Conservation (phyloP, 2,329 filamentous ascomycete species). For the Apiospora hydei region DNA sequence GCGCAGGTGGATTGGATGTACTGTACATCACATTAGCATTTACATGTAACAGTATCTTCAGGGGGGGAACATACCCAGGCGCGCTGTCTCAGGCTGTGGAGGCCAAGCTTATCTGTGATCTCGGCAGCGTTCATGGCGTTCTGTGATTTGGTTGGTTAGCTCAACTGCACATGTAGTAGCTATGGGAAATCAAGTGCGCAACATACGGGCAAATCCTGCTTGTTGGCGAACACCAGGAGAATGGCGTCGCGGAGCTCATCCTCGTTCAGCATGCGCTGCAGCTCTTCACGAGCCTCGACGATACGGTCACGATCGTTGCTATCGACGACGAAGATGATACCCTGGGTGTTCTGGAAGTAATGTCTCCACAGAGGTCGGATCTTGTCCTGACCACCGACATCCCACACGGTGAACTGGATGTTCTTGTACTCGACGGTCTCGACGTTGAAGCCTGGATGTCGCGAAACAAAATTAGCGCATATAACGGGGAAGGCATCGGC, state of each 20-base stretch:
- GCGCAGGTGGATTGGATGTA: constrained; percentile 99
- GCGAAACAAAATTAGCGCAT: background rate
- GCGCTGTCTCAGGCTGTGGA: constrained; percentile 98
- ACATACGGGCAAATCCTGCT: constrained; percentile 97
- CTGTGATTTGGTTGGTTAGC: constrained; percentile 56
- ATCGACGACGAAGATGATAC: constrained; percentile 99
- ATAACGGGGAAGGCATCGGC: constrained; percentile 7
- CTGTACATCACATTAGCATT: constrained; percentile 53
- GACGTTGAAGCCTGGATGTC: constrained; percentile 87
- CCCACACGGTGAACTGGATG: constrained; percentile 99
- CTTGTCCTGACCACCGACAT: constrained; percentile 99
- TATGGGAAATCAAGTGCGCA: constrained; percentile 15
- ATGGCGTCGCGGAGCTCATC: constrained; percentile 31
- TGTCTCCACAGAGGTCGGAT: constrained; percentile 99
- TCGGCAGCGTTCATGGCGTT: constrained; percentile 99
- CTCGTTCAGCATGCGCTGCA: constrained; percentile 93
- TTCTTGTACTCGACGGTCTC: constrained; percentile 99
- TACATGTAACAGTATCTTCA: background rate
- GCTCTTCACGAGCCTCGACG: constrained; percentile 93
- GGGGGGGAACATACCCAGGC: constrained; percentile 80
- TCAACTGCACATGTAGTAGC: background rate
- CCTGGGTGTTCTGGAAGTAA: constrained; percentile 99
- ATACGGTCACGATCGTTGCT: constrained; percentile 98
- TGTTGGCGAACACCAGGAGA: constrained; percentile 52
- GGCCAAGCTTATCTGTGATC: constrained; percentile 99